Base-by-base conservation (phyloP, 768 basidiomycete species). In the Glaciozyma antarctica region DNA sequence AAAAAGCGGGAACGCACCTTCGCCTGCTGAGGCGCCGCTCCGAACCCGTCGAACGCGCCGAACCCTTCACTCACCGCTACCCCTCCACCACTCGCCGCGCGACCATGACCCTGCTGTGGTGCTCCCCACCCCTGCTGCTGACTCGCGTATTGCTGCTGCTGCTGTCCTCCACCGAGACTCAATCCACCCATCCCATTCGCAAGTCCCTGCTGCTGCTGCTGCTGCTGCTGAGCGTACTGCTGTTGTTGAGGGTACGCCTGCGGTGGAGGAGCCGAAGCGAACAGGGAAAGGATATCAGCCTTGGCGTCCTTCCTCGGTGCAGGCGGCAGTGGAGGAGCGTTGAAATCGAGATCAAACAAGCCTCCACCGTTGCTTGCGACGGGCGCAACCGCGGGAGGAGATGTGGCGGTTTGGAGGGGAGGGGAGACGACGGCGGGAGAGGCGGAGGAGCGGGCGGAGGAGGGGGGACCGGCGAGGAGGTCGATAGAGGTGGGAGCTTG, bases 261-360 rank as follows among this genome's bases (percentile, higher is more conserved):
- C 0, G 80, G 74, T 6, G 73, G 55, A 0, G 80, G 72, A 0
- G 81, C 75, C 1, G 81, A 72, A 21, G 87, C 83, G 76, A 88
- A 91, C 49, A 93, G 81, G 0, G 88, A 88, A 22, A 93, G 79
- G 68, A 93, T 93, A 69, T 93, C 87, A 61, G 88, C 82, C 71
- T 90, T 92, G 53, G 77, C 73, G 47, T 64, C 64, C 24, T 49
- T 65, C 43, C 61, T 61, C 3, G 61, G 56, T 17, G 67, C 34
- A 24, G 45, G 16, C 41, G 49, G n/a, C 1, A 72, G 61, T 1
- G 70, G 24, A 3, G 73, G 70, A 5, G 74, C 79, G 70, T 87
- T 86, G 76, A 93, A 94, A 76, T 93, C 90, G 61, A 93, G 84
- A 32, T 86, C 83, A 75, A 93, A 92, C 12, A 94, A 78, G 67